phyloP scores from a whole-genome alignment of 768 basidiomycete genomes.

The Tricholoma saponaceum region DNA sequence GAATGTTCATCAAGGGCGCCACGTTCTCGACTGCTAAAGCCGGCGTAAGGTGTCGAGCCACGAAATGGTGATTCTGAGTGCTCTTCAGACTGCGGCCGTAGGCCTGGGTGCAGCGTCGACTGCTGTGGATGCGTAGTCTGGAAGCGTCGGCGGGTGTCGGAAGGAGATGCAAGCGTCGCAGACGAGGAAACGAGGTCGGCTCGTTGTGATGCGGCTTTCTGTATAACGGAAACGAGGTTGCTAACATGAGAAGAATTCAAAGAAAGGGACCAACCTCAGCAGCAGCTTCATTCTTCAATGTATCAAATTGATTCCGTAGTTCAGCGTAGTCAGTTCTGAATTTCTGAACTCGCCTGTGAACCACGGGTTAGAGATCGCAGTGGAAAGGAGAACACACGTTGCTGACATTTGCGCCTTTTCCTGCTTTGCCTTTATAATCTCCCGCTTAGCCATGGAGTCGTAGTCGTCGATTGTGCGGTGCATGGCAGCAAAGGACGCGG shows the following conservation, averaged over 20 bases:
- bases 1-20: constrained; percentile 86
- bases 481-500: constrained; percentile 94
- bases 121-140: constrained; percentile 37
- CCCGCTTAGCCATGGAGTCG: constrained; percentile 93
- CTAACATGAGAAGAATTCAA: neutral
- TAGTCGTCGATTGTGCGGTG: constrained; percentile 95
- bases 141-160: constrained; percentile 68
- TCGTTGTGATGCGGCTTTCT: constrained; percentile 61
- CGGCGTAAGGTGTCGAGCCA: constrained; percentile 46
- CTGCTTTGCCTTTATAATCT: constrained; percentile 94
- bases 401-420: constrained; percentile 91
- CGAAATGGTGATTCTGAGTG: constrained; percentile 87
- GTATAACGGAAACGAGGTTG: constrained; percentile 3
- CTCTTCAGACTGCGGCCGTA: constrained; percentile 44
- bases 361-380: constrained; percentile 3
- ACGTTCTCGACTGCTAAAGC: constrained; percentile 59
- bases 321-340: constrained; percentile 86
- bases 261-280: constrained; percentile 34
- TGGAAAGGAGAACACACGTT: constrained; percentile 1
- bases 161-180: constrained; percentile 36
- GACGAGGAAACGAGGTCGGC: constrained; percentile 58
- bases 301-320: constrained; percentile 79
- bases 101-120: constrained; percentile 52
- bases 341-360: constrained; percentile 81
- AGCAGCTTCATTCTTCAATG: constrained; percentile 57